These are phyloP conservation scores for Helminthosporium solani DNA, from an alignment of 2,329 filamentous ascomycete genomes.

Conservation along the genomic window DNA sequence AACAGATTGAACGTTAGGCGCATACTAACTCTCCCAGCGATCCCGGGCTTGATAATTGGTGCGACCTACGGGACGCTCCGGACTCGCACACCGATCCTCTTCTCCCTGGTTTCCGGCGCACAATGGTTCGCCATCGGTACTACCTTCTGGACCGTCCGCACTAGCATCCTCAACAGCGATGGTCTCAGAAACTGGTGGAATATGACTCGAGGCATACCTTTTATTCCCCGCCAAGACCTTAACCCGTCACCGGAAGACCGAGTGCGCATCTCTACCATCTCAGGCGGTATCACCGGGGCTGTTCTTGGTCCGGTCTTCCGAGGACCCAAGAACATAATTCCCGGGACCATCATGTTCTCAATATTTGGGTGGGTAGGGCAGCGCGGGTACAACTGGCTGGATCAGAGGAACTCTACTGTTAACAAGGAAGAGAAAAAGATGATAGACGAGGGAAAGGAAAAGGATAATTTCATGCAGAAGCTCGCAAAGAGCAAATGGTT, in stretches of 20 bases:
- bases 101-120: conserved; percentile 69
- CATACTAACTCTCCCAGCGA: conserved; percentile 47
- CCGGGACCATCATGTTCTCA: conserved; percentile 60
- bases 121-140: conserved; percentile 81
- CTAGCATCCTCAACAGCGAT: conserved; percentile 39
- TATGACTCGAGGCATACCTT: conserved; percentile 26
- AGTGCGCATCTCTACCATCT: conserved; percentile 66
- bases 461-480: conserved; percentile 47
- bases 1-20: neutral
- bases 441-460: conserved; percentile 24
- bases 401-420: conserved; percentile 46
- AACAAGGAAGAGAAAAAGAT: conserved; percentile 38
- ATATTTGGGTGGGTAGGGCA: conserved; percentile 61
- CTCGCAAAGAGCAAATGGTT: conserved; percentile 66
- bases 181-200: conserved; percentile 36
- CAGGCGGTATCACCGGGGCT: conserved; percentile 66
- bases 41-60: conserved; percentile 63
- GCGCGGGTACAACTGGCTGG: conserved; percentile 54
- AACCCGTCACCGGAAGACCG: conserved; percentile 60
- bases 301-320: conserved; percentile 58
- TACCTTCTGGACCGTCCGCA: conserved; percentile 68
- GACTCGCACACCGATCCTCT: conserved; percentile 66
- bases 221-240: conserved; percentile 36
- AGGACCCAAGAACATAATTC: conserved; percentile 45
- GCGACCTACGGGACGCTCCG: conserved; percentile 55